Conservation (phyloP, 345 rosid species). For the Brassica incana region DNA sequence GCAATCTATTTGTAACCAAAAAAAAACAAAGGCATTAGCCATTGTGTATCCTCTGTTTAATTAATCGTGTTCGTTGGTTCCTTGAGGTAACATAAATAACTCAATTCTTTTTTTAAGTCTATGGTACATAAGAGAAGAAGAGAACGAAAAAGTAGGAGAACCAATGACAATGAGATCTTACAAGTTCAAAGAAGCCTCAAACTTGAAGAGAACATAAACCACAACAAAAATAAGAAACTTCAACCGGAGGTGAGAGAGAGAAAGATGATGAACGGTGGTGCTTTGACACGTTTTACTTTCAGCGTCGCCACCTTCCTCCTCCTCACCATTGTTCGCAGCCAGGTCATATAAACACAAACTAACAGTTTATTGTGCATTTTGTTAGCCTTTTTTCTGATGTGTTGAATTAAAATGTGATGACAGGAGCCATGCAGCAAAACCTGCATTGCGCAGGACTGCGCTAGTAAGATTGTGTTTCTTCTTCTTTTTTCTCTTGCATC, state of each 20-base stretch:
- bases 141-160: not conserved
- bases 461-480: slow-evolving; percentile 46
- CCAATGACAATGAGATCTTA: not conserved
- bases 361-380: not conserved
- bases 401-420: not conserved
- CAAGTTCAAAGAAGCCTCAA: not conserved
- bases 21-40: not conserved
- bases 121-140: not conserved
- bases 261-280: not conserved
- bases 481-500: not conserved
- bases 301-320: not conserved
- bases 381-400: not conserved
- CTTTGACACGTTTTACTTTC: not conserved
- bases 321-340: not conserved
- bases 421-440: slow-evolving; percentile 74
- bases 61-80: not conserved
- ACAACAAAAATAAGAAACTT: not conserved
- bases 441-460: slow-evolving; percentile 63
- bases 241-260: not conserved
- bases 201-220: not conserved
- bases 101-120: not conserved
- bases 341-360: not conserved
- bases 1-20: not conserved
- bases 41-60: not conserved
- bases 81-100: not conserved